phyloP scores from a whole-genome alignment of 148 eudicot genomes.

The Chenopodium formosanum region DNA sequence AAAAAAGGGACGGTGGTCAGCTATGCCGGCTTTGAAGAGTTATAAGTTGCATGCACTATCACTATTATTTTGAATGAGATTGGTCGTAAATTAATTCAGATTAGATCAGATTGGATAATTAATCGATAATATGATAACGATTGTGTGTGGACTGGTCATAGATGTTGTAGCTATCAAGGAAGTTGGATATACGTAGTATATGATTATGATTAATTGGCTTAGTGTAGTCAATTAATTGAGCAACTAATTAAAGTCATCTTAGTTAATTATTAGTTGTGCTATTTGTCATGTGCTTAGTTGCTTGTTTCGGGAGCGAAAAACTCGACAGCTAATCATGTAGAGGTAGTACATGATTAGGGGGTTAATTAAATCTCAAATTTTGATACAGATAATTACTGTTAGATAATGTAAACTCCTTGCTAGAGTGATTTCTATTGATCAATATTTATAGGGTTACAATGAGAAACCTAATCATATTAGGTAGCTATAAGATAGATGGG shows the following conservation, averaged over 20 bases:
- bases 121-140: too few relatives aligned
- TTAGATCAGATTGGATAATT: too few relatives aligned
- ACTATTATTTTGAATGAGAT: constrained; percentile 3
- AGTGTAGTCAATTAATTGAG: not conserved
- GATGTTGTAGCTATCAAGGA: constrained; percentile 9
- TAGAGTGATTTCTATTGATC: too few relatives aligned
- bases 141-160: constrained; percentile 27
- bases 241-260: not conserved
- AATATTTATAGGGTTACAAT: too few relatives aligned
- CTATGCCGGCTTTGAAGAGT: constrained; percentile 37
- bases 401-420: too few relatives aligned
- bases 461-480: too few relatives aligned
- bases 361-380: not conserved
- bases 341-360: not conserved
- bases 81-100: not conserved
- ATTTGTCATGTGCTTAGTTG: constrained; percentile 8
- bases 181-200: not conserved
- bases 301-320: not conserved
- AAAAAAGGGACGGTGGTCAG: constrained; percentile 42
- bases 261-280: not conserved
- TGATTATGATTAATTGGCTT: not conserved
- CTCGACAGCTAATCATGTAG: not conserved
- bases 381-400: not conserved
- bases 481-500: too few relatives aligned
- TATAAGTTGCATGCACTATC: constrained; percentile 22